Conservation (phyloP, 345 rosid species). For the Camelina sativa region DNA sequence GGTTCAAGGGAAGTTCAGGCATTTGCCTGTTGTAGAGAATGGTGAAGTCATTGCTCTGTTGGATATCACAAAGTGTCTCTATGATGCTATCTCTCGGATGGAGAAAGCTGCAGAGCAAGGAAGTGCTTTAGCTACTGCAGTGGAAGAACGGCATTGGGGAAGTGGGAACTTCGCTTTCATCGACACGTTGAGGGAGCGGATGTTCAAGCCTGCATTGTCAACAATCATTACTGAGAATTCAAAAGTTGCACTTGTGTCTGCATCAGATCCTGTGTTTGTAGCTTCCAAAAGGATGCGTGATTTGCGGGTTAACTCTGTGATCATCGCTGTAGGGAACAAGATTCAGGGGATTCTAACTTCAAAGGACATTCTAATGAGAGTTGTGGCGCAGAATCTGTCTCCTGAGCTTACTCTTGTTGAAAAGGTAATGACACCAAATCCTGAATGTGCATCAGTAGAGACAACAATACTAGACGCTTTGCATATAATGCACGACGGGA, state of each 20-base stretch:
- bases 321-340: constrained; percentile 68
- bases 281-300: constrained; percentile 91
- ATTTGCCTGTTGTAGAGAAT: constrained; percentile 94
- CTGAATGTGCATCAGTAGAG: constrained; percentile 81
- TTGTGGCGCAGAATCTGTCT: constrained; percentile 92
- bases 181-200: constrained; percentile 85
- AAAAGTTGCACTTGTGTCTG: constrained; percentile 73
- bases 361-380: constrained; percentile 93
- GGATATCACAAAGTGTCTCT: constrained; percentile 92
- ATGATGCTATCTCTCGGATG: constrained; percentile 93
- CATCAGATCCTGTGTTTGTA: constrained; percentile 83
- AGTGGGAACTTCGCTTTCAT: constrained; percentile 65
- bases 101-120: constrained; percentile 97
- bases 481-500: constrained; percentile 95
- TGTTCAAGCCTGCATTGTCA: constrained; percentile 93
- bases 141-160: constrained; percentile 93
- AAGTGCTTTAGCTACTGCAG: constrained; percentile 91
- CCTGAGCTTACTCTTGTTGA: constrained; percentile 90
- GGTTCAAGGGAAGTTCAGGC: constrained; percentile 96
- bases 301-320: constrained; percentile 72
- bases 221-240: constrained; percentile 74
- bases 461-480: constrained; percentile 88
- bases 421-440: constrained; percentile 94
- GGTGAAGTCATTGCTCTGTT: constrained; percentile 96
- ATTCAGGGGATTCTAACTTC: constrained; percentile 90